These are phyloP conservation scores for Trametes gibbosa DNA, from an alignment of 768 basidiomycete genomes.

Conservation along the genomic window DNA sequence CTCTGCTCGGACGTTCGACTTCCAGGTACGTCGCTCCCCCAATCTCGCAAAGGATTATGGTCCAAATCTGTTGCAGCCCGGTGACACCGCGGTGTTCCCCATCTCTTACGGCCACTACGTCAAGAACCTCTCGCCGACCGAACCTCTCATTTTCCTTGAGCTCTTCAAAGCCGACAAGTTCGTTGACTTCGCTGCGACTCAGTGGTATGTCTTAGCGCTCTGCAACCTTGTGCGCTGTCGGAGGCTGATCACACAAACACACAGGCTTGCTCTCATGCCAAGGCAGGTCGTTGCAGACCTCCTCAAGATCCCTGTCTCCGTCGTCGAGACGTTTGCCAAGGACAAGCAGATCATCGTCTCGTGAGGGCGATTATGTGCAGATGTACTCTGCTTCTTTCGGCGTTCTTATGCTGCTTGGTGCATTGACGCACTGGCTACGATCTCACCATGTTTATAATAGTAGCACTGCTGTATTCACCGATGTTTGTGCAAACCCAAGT, in stretches of 20 bases:
- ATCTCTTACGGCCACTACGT: slow-evolving; percentile 27
- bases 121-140: slow-evolving; percentile 27
- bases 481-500: no score
- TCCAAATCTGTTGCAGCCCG: slow-evolving; percentile 10
- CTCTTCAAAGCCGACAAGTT: slow-evolving; percentile 27
- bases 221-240: neutral
- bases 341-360: slow-evolving; percentile 25
- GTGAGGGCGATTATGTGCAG: neutral
- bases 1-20: slow-evolving; percentile 26
- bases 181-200: slow-evolving; percentile 27
- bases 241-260: neutral
- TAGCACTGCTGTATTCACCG: no score
- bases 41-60: no score
- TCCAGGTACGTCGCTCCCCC: slow-evolving; percentile 17
- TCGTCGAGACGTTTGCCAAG: slow-evolving; percentile 19
- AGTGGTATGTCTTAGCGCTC: slow-evolving; percentile 13
- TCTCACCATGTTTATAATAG: no score
- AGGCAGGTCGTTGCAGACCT: slow-evolving; percentile 26
- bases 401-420: no score
- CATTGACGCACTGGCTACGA: no score
- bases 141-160: slow-evolving; percentile 28
- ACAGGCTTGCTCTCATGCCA: slow-evolving; percentile 26
- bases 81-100: slow-evolving; percentile 28
- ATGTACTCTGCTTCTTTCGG: neutral
- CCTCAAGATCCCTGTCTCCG: slow-evolving; percentile 19